phyloP scores from a whole-genome alignment of 164 flowering plant species.

The Hamamelis virginiana region DNA sequence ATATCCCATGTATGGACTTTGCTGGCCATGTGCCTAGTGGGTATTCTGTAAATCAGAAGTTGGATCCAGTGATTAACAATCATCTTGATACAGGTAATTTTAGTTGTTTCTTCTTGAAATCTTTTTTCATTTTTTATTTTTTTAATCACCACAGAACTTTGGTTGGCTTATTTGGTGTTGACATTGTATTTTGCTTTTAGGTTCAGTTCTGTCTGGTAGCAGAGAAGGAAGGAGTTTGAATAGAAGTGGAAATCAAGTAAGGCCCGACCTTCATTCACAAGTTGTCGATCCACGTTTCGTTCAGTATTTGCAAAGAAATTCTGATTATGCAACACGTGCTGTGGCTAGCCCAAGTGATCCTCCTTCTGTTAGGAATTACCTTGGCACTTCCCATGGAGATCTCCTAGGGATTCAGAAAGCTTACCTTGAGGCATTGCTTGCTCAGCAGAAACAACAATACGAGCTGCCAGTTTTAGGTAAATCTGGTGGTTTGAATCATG shows the following conservation, averaged over 20 bases:
- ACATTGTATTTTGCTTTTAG: slow-evolving; percentile 15
- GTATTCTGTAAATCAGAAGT: slow-evolving; percentile 35
- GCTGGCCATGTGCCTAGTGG: slow-evolving; percentile 26
- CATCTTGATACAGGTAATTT: slow-evolving; percentile 47
- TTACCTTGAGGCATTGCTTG: slow-evolving; percentile 52
- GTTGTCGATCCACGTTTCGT: slow-evolving; percentile 37
- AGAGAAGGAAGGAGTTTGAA: slow-evolving; percentile 25
- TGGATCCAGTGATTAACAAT: slow-evolving; percentile 21
- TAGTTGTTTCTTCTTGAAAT: slow-evolving; percentile 2
- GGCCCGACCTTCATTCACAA: slow-evolving; percentile 33
- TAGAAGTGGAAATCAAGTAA: slow-evolving; percentile 32
- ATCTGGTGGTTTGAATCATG: slow-evolving; percentile 43
- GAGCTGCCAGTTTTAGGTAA: slow-evolving; percentile 35
- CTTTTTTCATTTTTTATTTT: slow-evolving; percentile 2
- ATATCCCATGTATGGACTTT: slow-evolving; percentile 25
- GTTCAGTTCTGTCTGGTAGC: slow-evolving; percentile 23
- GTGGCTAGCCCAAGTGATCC: slow-evolving; percentile 28
- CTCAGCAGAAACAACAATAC: slow-evolving; percentile 61
- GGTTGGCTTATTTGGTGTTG: slow-evolving; percentile 2
- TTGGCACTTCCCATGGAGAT: slow-evolving; percentile 42
- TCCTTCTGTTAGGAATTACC: slow-evolving; percentile 31
- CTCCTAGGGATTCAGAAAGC: slow-evolving; percentile 53
- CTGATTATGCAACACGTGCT: slow-evolving; percentile 36
- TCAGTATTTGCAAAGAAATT: slow-evolving; percentile 38
- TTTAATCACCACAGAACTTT: not conserved